These are phyloP conservation scores for Plasmodium berghei DNA, from an alignment of 169 alveolate species.

Conservation along the genomic window DNA sequence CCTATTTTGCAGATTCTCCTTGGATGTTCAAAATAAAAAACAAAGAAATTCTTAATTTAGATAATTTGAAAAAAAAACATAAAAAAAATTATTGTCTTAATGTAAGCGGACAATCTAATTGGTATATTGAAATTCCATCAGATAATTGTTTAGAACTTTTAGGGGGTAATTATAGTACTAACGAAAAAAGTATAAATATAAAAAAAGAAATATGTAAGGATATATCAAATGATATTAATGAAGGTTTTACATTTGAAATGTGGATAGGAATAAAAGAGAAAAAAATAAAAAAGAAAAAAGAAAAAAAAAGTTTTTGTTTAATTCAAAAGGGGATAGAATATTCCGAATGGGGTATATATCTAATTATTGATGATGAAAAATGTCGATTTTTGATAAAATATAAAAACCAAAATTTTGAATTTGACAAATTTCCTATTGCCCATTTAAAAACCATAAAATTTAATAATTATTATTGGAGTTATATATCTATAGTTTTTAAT, in stretches of 20 bases:
- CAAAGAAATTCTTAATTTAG: constrained; percentile 3
- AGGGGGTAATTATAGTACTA: constrained; percentile 69
- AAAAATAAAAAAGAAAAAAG: constrained; percentile 6
- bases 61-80: background rate
- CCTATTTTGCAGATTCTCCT: constrained; percentile 17
- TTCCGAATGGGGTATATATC: constrained; percentile 28
- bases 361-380: constrained; percentile 44
- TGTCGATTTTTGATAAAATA: constrained; percentile 43
- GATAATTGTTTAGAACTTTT: constrained; percentile 52
- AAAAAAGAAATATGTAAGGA: constrained; percentile 44
- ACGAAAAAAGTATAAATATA: constrained; percentile 39
- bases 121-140: constrained; percentile 24
- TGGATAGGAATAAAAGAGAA: constrained; percentile 60
- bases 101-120: constrained; percentile 34
- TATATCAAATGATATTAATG: constrained; percentile 27
- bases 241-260: constrained; percentile 73
- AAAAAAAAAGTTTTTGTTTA: constrained; percentile 32
- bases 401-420: constrained; percentile 19
- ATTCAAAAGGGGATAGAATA: constrained; percentile 47
- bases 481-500: constrained; percentile 42
- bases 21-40: constrained; percentile 30
- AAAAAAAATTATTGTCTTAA: constrained; percentile 35
- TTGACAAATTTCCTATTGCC: constrained; percentile 24
- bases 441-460: constrained; percentile 27
- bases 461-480: constrained; percentile 33